Evolutionary conservation across 2,329 filamentous ascomycete species (phyloP), one percentile per base, ranked within the genome.

Genomic region (Esteya vermicola): DNA sequence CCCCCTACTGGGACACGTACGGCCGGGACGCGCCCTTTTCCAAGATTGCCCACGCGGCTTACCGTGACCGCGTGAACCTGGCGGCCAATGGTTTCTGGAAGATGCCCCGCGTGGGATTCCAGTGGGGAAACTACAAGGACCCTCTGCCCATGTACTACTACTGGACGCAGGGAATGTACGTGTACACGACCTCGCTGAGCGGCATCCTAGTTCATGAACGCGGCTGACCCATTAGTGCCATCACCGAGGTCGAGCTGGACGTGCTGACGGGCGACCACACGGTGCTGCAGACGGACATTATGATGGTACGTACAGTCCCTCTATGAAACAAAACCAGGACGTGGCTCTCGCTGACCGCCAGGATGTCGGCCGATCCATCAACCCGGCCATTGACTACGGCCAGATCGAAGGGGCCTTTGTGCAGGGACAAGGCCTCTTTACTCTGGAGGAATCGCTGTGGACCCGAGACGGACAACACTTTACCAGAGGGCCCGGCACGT

Each of bases 61-160:
- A 96, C 67, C 91, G 94, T 54, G 88, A 95, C 57, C 83, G 91
- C 21, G 85, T 95, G 50, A 98, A 96, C 54, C 76, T 98, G n/a
- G 91, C 83, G 14, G 89, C 91, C 1, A 88, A 96, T 51, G 91
- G 91, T 1, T 95, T 93, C 64, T 98, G 96, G 71, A 89, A 86
- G 56, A 98, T 91, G 0, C 91, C 91, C 0, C 88, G 96, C 47
- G 96, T 98, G 49, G 91, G 91, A 2, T 98, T 95, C 54, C 75
- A 78, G 1, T 98, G 91, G 91, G 85, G 78, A 20, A 77, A 81
- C 44, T 95, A 95, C 60, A 80, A 70, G 10, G 91, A 91, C 26
- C n/a, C n/a, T n/a, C n/a, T n/a, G n/a, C 83, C 91, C 59, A 93
- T 96, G 88, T 98, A 86, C 70, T 98, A 89, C 65, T 98, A 98